Evolutionary conservation across 306 rosid genomes (phyloP), one percentile per base, ranked within the genome.

Genomic region (Inga leiocalycina): DNA sequence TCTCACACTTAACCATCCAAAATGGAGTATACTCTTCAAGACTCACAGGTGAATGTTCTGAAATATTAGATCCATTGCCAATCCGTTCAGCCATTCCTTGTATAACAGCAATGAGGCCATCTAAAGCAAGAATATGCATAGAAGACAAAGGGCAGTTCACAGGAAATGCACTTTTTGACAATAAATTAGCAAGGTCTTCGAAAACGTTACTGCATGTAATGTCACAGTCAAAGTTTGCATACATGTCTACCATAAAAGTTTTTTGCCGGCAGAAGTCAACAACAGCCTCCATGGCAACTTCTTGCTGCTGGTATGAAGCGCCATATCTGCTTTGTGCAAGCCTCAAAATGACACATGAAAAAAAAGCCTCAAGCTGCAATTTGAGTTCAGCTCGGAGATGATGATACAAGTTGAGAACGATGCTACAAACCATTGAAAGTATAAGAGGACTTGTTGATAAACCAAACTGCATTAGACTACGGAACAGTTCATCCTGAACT

Each of bases 41-140:
- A 85, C 65, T 84, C 54, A 91, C 97, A 22, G 93, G 95, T 48
- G 87, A 80, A 82, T 86, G 84, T 73, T 87, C 97, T 39, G 94
- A 87, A 79, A 88, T 86, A 80, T 79, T 88, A 20, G 91, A 89
- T 81, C 97, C 97, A 89, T 89, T 90, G 80, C 92, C 80, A 79
- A 96, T 87, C 86, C 98, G 90, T 89, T 96, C 98, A 0, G 99
- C 99, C 99, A 96, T 94, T 85, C 99, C 98, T 86, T 91, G 95
- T 84, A 96, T 94, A 82, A 96, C 94, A 62, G 99, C 98, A 86
- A 92, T 92, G 61, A 94, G 98, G 88, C 98, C 98, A 87, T 94
- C 98, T 91, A 94, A 85, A 77, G 98, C 95, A 86, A 92, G 98
- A 86, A 94, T 87, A 79, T 92, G 98, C 94, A 91, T 91, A 76